Conservation (phyloP, 495 filamentous ascomycete genomes). For the Penicillium bovifimosum region DNA sequence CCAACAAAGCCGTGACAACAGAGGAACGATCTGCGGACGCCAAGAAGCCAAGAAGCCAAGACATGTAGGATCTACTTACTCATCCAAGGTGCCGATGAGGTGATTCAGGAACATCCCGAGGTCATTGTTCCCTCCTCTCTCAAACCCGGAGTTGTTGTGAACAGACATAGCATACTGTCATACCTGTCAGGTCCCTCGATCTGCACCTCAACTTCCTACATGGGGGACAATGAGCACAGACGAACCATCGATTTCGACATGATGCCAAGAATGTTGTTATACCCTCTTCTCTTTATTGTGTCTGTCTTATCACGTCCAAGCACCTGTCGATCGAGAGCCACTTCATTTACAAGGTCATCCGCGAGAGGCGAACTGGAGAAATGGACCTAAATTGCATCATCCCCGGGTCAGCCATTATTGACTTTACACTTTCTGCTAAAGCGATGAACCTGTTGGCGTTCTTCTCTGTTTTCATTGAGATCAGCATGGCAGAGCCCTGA, state of each 20-base stretch:
- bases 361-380: background rate
- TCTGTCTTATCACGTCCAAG: background rate
- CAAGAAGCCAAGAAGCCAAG: conserved; percentile 16
- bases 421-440: background rate
- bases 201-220: conserved; percentile 9
- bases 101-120: conserved; percentile 5
- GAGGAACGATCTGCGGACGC: conserved; percentile 11
- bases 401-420: background rate
- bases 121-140: background rate
- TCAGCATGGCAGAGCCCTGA: background rate
- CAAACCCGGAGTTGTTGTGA: background rate
- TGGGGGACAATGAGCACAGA: conserved; percentile 2
- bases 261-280: conserved; percentile 29
- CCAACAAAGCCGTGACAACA: background rate
- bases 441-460: background rate
- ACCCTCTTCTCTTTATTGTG: background rate
- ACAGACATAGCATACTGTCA: background rate
- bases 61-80: conserved; percentile 7
- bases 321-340: background rate
- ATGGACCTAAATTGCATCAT: conserved; percentile 8
- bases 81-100: conserved; percentile 12
- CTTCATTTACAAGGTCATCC: background rate
- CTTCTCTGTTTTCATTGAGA: background rate
- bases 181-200: conserved; percentile 17
- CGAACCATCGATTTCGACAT: conserved; percentile 17